Conservation (phyloP, 2,329 filamentous ascomycete genomes). For the Neofusicoccum kwambonambiense region DNA sequence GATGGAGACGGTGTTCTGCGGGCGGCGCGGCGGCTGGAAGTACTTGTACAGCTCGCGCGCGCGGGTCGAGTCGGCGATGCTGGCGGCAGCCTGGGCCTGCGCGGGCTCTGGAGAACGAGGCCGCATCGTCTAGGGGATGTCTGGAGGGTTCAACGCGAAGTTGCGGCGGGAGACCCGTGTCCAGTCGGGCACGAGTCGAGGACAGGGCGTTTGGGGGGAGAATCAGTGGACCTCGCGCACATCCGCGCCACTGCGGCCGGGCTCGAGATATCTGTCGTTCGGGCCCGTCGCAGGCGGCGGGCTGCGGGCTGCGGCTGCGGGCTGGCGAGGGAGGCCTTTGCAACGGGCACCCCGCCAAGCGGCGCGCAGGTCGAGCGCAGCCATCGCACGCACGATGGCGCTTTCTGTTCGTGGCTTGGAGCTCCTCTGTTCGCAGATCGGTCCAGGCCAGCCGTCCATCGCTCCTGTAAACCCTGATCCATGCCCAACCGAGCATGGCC, state of each 20-base stretch:
- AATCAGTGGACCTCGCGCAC: not conserved
- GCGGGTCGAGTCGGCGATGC: slow-evolving; percentile 19
- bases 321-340: not conserved
- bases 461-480: slow-evolving; percentile 5
- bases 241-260: not conserved
- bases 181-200: not conserved
- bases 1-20: slow-evolving; percentile 17
- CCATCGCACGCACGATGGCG: slow-evolving; percentile 2
- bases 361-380: not conserved
- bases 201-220: not conserved
- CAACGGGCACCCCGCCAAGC: not conserved
- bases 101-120: not conserved
- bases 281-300: not conserved
- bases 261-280: slow-evolving; percentile 7
- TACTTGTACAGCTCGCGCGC: slow-evolving; percentile 32
- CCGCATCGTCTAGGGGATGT: not conserved
- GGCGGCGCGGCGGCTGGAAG: slow-evolving; percentile 21
- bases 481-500: slow-evolving; percentile 13
- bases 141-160: not conserved
- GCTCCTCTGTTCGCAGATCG: not conserved
- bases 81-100: not conserved
- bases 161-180: not conserved
- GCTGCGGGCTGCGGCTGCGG: not conserved
- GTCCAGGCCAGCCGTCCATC: not conserved
- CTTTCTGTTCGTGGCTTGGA: not conserved